Evolutionary conservation across 2,329 filamentous ascomycete genomes (phyloP).

Genomic region (Paecilomyces fulvus): DNA sequence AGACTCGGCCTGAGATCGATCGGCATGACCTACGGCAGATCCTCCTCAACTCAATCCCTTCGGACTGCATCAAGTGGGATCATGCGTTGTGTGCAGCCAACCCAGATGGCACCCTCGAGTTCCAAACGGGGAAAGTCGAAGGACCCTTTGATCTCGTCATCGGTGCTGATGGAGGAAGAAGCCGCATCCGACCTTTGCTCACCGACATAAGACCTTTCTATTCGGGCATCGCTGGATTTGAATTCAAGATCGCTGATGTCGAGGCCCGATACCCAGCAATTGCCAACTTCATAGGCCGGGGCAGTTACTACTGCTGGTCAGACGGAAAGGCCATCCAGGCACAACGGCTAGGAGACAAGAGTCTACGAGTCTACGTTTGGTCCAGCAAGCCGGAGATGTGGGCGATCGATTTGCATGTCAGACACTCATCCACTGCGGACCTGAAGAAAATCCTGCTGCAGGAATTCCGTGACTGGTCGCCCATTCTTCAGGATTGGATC

Average conservation of each 20-base stretch:
- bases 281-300: constrained; percentile 11
- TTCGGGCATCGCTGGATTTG: constrained; percentile 11
- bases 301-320: constrained; percentile 14
- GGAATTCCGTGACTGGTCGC: constrained; percentile 5
- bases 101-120: constrained; percentile 7
- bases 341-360: constrained; percentile 14
- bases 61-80: constrained; percentile 14
- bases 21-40: constrained; percentile 14
- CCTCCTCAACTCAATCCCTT: constrained; percentile 16
- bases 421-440: neutral
- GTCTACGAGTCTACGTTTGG: constrained; percentile 7
- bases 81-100: constrained; percentile 12
- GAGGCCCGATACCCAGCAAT: constrained; percentile 12
- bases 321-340: constrained; percentile 15
- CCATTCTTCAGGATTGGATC: constrained; percentile 11
- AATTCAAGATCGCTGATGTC: constrained; percentile 12
- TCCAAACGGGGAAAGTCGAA: constrained; percentile 4
- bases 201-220: constrained; percentile 16
- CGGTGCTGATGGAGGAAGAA: constrained; percentile 21
- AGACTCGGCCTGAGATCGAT: constrained; percentile 19
- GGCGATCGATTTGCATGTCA: constrained; percentile 2
- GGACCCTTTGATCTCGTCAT: constrained; percentile 17
- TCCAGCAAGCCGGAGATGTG: constrained; percentile 4
- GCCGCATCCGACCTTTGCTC: constrained; percentile 16
- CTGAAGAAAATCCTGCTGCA: constrained; percentile 2